A percentile compares a stretch with the other conserved stretches of the same genome.
These are phyloP conservation scores for Oryza australiensis DNA, from an alignment of 176 grass and related monocot genomes.

Conservation along the genomic window DNA sequence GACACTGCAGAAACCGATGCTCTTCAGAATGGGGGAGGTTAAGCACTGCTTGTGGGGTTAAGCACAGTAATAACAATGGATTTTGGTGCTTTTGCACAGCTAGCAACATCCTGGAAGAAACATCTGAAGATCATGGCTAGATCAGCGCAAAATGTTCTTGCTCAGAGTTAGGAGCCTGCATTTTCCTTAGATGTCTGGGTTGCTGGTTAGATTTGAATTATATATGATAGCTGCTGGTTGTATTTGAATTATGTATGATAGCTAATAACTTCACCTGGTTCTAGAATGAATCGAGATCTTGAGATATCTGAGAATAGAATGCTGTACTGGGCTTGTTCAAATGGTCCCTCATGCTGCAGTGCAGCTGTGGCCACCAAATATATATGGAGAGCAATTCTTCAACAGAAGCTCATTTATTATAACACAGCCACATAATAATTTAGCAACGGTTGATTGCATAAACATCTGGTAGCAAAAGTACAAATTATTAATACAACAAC, in stretches of 20 bases:
- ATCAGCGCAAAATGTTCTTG: background rate
- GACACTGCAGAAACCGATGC: background rate
- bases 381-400: background rate
- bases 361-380: background rate
- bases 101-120: background rate
- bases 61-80: too few species aligned
- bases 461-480: background rate
- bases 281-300: background rate
- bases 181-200: background rate
- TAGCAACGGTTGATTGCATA: background rate
- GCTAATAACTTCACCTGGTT: background rate
- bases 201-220: background rate
- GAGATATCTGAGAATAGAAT: background rate
- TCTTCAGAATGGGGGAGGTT: background rate
- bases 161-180: background rate
- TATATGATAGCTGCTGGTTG: background rate
- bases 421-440: background rate
- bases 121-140: background rate
- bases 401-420: background rate
- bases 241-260: background rate
- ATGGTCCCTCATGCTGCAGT: background rate
- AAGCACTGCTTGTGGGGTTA: too few species aligned
- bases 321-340: background rate
- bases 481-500: background rate
- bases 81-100: too few species aligned